Base-by-base conservation (phyloP, 257 asterid genomes). In the Nicotiana obtusifolia region DNA sequence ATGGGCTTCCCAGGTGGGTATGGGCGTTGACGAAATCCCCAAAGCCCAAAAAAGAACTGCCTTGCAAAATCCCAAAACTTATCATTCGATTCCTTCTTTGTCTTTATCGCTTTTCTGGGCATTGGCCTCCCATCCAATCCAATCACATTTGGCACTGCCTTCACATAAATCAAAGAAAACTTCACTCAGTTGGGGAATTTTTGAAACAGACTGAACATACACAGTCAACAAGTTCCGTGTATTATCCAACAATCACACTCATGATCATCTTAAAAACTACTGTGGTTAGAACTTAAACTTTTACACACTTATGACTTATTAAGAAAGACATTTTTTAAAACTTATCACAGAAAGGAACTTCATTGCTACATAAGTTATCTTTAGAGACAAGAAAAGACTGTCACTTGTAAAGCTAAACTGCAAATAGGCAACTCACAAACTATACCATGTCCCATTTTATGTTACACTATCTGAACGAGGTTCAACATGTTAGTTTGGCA, bases 121-220 rank as follows among this genome's bases (percentile, higher is more conserved):
- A 94, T 93, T 78, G 98, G 98, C 90, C 98, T 91, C 80, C 99
- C 98, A 78, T 96, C 99, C 84, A 93, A 87, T 82, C 99, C 99
- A 81, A 85, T 86, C 86, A 96, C 95, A 90, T 96, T 78, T 7
- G 99, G 99, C 84, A 94, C 88, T 82, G 92, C 92, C 99, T 95
- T 88, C 91, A 91, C 83, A 83, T 69, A 20, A 69, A 5, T 41
- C n/a, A 0, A 69, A 52, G 57, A 52, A 52, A 52, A 52, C 57
- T 13, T 14, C 57, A 11, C 78, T 69, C 59, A 69, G 57, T 41
- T 20, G 78, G 57, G 35, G 44, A 69, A 69, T 69, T 69, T n/a
- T 69, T 68, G 76, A 66, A 66, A 66, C n/a, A 33, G 26, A 66
- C 19, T 33, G 54, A 49, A n/a, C 28, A 68, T 35, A 68, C 0